Evolutionary conservation across 495 filamentous ascomycete genomes (phyloP).

Genomic region (Talaromyces borbonicus): DNA sequence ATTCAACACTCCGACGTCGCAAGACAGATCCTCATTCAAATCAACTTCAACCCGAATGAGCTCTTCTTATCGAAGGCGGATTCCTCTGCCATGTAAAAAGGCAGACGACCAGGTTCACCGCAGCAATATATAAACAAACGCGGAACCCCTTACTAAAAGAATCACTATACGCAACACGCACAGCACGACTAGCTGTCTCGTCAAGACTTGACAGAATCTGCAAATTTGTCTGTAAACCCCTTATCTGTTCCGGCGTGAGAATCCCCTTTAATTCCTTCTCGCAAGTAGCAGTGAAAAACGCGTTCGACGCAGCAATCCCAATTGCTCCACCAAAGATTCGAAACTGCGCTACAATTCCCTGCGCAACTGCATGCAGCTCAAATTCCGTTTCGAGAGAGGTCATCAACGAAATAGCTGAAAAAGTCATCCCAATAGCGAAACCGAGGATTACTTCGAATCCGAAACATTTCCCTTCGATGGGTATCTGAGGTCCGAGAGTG

Average conservation of each 20-base stretch:
- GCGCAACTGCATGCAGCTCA: conserved; percentile 13
- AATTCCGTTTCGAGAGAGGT: conserved; percentile 28
- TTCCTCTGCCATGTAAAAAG: no score
- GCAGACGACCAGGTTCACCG: no score
- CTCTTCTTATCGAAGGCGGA: no score
- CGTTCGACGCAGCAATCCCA: neutral
- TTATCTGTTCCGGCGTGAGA: neutral
- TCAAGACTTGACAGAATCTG: neutral
- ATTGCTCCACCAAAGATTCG: neutral
- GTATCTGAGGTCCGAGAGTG: conserved; percentile 15
- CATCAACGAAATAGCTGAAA: conserved; percentile 37
- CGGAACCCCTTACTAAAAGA: no score
- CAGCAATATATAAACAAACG: no score
- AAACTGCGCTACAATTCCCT: neutral
- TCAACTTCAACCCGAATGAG: neutral
- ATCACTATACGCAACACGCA: no score
- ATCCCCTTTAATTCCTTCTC: neutral
- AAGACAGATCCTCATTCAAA: no score
- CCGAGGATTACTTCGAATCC: conserved; percentile 42
- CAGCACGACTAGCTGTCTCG: no score
- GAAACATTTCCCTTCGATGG: conserved; percentile 20
- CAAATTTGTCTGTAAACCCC: neutral
- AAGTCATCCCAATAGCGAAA: conserved; percentile 36
- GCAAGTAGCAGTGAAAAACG: neutral
- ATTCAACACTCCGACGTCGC: no score